Evolutionary conservation across 2,329 filamentous ascomycete species (phyloP).

Genomic region (Hypomyces rosellus): DNA sequence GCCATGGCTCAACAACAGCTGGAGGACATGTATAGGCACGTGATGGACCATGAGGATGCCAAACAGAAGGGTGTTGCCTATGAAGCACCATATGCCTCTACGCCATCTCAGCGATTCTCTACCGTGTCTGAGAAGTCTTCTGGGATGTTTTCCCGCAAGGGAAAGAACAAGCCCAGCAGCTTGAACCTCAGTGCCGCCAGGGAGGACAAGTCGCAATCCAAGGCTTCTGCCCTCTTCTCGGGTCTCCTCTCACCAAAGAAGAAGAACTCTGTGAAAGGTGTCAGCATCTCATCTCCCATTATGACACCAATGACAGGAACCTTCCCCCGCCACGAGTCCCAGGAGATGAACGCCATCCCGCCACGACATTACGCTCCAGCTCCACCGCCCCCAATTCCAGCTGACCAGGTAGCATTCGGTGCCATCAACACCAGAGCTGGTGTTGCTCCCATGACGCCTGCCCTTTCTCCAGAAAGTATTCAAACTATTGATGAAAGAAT

Average conservation of each 20-base stretch:
- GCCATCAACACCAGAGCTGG: slow-evolving; percentile 19
- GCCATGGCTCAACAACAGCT: slow-evolving; percentile 74
- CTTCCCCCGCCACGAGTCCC: slow-evolving; percentile 48
- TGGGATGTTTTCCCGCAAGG: slow-evolving; percentile 36
- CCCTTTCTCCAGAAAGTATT: slow-evolving; percentile 35
- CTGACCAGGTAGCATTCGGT: slow-evolving; percentile 35
- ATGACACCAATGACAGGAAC: slow-evolving; percentile 57
- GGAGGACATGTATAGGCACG: slow-evolving; percentile 84
- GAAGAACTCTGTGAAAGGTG: slow-evolving; percentile 44
- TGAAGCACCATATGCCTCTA: slow-evolving; percentile 33
- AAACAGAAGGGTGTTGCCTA: slow-evolving; percentile 51
- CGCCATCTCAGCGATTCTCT: slow-evolving; percentile 19
- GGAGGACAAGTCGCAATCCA: slow-evolving; percentile 48
- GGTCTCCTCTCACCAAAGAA: slow-evolving; percentile 55
- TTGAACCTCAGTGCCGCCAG: slow-evolving; percentile 40
- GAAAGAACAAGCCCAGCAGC: slow-evolving; percentile 42
- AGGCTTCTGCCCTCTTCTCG: slow-evolving; percentile 53
- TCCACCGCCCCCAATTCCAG: slow-evolving; percentile 51
- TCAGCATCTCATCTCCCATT: slow-evolving; percentile 59
- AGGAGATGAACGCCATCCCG: slow-evolving; percentile 52
- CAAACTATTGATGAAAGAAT: slow-evolving; percentile 53
- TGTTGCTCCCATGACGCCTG: slow-evolving; percentile 23
- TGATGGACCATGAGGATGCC: slow-evolving; percentile 79
- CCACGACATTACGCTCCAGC: slow-evolving; percentile 53
- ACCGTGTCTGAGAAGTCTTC: slow-evolving; percentile 23